Base-by-base conservation (phyloP, 139 green algal genomes). In the Monoraphidium neglectum region DNA sequence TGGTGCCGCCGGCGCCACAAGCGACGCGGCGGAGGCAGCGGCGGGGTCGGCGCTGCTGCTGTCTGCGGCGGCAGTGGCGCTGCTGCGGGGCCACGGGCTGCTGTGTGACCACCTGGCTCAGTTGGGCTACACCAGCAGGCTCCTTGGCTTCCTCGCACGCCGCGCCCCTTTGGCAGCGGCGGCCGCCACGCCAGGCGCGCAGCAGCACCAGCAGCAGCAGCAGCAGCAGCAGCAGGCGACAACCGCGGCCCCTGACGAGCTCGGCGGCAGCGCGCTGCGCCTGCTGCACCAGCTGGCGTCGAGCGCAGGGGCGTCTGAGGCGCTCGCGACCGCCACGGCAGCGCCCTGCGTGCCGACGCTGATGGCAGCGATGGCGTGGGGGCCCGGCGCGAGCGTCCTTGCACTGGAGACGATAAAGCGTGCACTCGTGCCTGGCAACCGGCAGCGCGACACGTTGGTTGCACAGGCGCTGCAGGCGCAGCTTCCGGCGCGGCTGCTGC, bases 381-480 rank as follows among this genome's bases (percentile, higher is more conserved):
- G 87, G 26, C 76, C 78, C 37, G 82, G 74, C 21, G 81, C 84
- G 18, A 72, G 40, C 65, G 83, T 95, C 49, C 78, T 97, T 47
- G 88, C 83, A 2, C 74, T 96, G 46, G 93, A 97, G 78, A 87
- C 83, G 0, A 68, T 97, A 16, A 90, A 94, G 80, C 82, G 92
- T 4, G 82, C 84, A 1, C 79, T 97, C 37, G n/a, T 47, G 2
- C 23, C 30, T 13, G 53, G 57, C 54, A 94, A 93, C 72, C 72
- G 90, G 28, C 72, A 81, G 38, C 68, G 93, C 1, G 90, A 95
- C 71, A 37, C 67, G 21, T 72, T 97, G 18, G 87, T 97, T 18
- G 59, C 40, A 21, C 83, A 90, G 62, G 89, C 84, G 30, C 67
- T 95, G 30, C 33, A 63, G 18, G 77, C 47, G 26, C 63, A 54